phyloP scores from a whole-genome alignment of 208 protist species.

The Balamuthia mandrillaris region DNA sequence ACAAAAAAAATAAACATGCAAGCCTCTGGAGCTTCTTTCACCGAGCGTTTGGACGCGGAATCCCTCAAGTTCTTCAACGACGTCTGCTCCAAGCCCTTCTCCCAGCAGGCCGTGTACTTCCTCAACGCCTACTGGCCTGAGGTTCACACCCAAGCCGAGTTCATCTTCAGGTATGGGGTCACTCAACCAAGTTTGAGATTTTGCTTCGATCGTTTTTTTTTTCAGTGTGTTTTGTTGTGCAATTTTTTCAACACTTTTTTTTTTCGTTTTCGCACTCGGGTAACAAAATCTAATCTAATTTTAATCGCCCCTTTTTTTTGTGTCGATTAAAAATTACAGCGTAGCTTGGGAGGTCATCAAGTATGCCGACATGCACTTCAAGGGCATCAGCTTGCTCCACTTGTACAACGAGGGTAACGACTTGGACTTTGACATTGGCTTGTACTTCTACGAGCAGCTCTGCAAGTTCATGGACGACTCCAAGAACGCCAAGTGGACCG shows the following conservation, averaged over 20 bases:
- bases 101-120: constrained; percentile 61
- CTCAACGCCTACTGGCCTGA: constrained; percentile 66
- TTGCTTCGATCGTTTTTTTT: too few species aligned
- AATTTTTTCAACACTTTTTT: too few species aligned
- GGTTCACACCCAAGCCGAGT: constrained; percentile 49
- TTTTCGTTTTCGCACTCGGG: too few species aligned
- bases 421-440: constrained; percentile 60
- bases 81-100: constrained; percentile 45
- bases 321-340: too few species aligned
- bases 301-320: too few species aligned
- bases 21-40: constrained; percentile 23
- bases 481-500: constrained; percentile 49
- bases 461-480: constrained; percentile 60
- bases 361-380: constrained; percentile 65
- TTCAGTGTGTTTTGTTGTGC: too few species aligned
- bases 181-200: too few species aligned
- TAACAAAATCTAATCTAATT: too few species aligned
- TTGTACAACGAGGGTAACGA: constrained; percentile 62
- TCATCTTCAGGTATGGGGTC: constrained; percentile 54
- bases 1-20: too few species aligned
- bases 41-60: constrained; percentile 52
- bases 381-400: constrained; percentile 54
- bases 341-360: constrained; percentile 51
- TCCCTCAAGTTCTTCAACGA: constrained; percentile 49
- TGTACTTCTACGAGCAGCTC: constrained; percentile 62